Conservation (phyloP, 768 basidiomycete species). For the Kwoniella sp. region DNA sequence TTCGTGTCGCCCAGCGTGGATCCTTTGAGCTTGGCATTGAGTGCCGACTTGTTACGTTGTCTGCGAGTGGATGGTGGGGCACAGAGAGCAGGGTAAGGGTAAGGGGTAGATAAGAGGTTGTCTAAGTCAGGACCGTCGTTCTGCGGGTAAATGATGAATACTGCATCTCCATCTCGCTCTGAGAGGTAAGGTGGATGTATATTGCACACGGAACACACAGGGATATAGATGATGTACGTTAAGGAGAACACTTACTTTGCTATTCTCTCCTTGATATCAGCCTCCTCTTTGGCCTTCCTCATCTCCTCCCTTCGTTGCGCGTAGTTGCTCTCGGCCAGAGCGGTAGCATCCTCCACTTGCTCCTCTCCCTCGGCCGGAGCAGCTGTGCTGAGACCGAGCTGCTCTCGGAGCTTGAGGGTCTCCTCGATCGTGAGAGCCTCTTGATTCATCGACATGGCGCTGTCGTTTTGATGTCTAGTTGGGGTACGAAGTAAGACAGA, state of each 20-base stretch:
- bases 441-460: conserved; percentile 27
- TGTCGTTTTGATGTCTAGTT: background rate
- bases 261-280: conserved; percentile 52
- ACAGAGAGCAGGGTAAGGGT: too few species aligned
- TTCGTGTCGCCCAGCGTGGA: conserved; percentile 77
- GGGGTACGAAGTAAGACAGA: background rate
- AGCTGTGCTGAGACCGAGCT: conserved; percentile 85
- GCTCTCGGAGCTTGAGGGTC: conserved; percentile 79
- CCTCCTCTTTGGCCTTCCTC: conserved; percentile 62
- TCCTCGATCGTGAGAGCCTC: conserved; percentile 55
- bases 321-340: conserved; percentile 86
- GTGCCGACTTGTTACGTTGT: conserved; percentile 90
- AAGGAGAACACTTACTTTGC: conserved; percentile 65
- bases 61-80: conserved; percentile 33
- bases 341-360: conserved; percentile 60
- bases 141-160: conserved; percentile 23
- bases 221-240: conserved; percentile 25
- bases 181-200: background rate
- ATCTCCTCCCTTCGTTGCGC: conserved; percentile 66
- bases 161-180: conserved; percentile 6
- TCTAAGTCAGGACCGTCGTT: conserved; percentile 6
- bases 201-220: too few species aligned
- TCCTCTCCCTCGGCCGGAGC: conserved; percentile 67
- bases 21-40: conserved; percentile 88
- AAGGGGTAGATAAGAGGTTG: background rate